Conservation (phyloP, 228 moss, liverwort and hornwort species). For the Sphagnum magellanicum region DNA sequence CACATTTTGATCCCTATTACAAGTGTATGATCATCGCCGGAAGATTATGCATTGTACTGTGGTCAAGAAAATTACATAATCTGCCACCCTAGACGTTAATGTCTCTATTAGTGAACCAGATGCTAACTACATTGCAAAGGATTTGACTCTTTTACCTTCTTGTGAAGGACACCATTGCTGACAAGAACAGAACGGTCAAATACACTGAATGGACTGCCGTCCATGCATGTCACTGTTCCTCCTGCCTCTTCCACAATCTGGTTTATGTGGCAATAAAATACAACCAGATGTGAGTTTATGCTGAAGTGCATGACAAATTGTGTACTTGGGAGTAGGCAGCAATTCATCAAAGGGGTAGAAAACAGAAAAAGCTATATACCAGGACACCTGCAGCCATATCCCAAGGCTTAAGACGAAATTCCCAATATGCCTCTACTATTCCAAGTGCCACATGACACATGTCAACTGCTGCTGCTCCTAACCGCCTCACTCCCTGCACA, state of each 20-base stretch:
- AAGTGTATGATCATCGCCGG: neutral
- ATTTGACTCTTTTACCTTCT: slow-evolving; percentile 37
- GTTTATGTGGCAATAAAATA: neutral
- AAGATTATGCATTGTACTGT: neutral
- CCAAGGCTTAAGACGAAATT: slow-evolving; percentile 93
- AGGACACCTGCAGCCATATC: slow-evolving; percentile 96
- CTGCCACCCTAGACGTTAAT: neutral
- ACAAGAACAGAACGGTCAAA: slow-evolving; percentile 88
- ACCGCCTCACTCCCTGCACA: slow-evolving; percentile 83
- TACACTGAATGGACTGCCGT: slow-evolving; percentile 76
- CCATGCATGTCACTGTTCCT: slow-evolving; percentile 92
- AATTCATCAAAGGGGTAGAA: no score
- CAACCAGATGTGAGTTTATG: neutral
- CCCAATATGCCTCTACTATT: slow-evolving; percentile 86
- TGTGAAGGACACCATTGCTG: slow-evolving; percentile 75
- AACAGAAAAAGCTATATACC: slow-evolving; percentile 26
- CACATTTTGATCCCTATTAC: no score
- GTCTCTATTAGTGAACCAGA: neutral
- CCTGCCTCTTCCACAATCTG: slow-evolving; percentile 99
- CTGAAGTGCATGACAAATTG: no score
- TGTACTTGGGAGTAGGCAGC: no score
- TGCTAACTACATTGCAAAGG: neutral
- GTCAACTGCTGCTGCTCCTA: slow-evolving; percentile 92
- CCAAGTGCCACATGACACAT: slow-evolving; percentile 97
- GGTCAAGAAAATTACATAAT: no score